Base-by-base conservation (phyloP, 2,329 filamentous ascomycete species). In the Exserohilum rostratum region DNA sequence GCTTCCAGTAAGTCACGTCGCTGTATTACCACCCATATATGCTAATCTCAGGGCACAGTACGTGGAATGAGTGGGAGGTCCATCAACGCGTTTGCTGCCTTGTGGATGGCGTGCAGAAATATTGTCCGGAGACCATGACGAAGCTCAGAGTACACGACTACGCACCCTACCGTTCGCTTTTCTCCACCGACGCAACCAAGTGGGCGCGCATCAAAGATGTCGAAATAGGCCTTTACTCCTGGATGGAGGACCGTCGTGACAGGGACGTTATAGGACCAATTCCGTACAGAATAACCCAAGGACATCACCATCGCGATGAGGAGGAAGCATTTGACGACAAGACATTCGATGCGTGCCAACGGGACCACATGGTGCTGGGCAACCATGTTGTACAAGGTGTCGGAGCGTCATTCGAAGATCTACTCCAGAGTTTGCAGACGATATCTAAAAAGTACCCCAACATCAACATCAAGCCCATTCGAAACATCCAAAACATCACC, bases 41-140 rank as follows among this genome's bases (percentile, higher is more conserved):
- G 43, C 62, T 68, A 52, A 68, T 22, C 11, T 11, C 7, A 22
- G 34, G 15, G 4, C 13, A 6, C 34, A 68, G 65, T 49, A 69
- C 68, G 1, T 74, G 71, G 72, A 73, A 73, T 43, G 72, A 75
- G 30, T 74, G 69, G 69, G 70, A 74, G 40, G 71, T 74, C 2
- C 72, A 75, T 43, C 70, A 73, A 53, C 70, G 71, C 6, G 70
- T 74, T 1, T 75, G 72, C 57, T 71, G 65, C 47, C 65, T 75
- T 3, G 64, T 73, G 17, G 71, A 74, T 50, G 70, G 69, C 11
- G 63, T 75, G 12, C 59, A 65, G 29, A 64, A 61, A 15, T 50
- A 74, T 50, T 71, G 69, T 46, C 67, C 72, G 10, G 47, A 66
- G 3, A 72, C 51, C 38, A 55, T 75, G 62, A 69, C 62, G 3